Conservation (phyloP, 2,329 filamentous ascomycete species). For the Tolypocladium guangdongense region DNA sequence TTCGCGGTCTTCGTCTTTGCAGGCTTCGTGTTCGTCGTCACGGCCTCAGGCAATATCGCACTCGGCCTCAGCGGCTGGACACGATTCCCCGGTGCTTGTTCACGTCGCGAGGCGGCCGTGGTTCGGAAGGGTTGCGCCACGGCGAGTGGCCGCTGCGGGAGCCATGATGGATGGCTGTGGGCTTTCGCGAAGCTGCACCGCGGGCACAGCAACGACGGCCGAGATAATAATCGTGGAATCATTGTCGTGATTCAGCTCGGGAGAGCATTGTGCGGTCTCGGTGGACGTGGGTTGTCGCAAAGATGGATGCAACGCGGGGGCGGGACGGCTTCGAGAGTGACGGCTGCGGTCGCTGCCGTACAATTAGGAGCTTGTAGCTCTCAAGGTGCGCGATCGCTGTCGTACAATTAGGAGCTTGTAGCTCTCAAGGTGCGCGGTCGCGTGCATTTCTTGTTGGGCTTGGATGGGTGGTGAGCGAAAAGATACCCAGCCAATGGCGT, state of each 20-base stretch:
- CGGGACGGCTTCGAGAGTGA: neutral
- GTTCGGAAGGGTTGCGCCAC: constrained; percentile 15
- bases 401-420: neutral
- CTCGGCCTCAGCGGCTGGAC: neutral
- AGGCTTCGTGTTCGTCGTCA: constrained; percentile 7
- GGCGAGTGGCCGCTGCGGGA: constrained; percentile 12
- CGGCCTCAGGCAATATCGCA: constrained; percentile 1
- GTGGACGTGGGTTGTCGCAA: neutral
- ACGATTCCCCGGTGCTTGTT: constrained; percentile 3
- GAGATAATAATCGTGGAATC: constrained; percentile 24
- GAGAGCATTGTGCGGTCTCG: constrained; percentile 12
- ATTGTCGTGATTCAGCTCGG: constrained; percentile 17
- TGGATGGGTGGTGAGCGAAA: neutral
- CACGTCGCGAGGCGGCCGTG: constrained; percentile 16
- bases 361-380: neutral
- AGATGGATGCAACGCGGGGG: neutral
- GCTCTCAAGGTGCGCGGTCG: neutral
- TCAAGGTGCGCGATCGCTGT: neutral
- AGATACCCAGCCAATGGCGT: constrained; percentile 4
- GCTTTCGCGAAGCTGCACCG: constrained; percentile 15
- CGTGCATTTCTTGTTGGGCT: neutral
- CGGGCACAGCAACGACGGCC: constrained; percentile 20
- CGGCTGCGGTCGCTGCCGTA: neutral
- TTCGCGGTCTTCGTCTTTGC: constrained; percentile 8
- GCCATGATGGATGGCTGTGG: constrained; percentile 17